Evolutionary conservation across 2,329 filamentous ascomycete species (phyloP).

Genomic region (Clonostachys chloroleuca): DNA sequence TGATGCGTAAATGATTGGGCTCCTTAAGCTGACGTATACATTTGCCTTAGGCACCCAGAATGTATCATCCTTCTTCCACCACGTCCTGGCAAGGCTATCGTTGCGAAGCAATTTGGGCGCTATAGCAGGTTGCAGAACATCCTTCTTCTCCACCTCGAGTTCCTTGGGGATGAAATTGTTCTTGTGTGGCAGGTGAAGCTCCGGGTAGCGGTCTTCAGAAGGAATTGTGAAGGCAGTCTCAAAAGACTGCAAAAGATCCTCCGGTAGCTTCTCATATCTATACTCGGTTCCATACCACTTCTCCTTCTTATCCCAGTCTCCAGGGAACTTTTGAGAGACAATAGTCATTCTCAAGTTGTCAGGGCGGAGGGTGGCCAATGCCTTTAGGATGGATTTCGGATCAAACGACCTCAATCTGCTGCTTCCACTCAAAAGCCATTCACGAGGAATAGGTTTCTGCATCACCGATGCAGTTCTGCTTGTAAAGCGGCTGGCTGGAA

Average conservation of each 20-base stretch:
- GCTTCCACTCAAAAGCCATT: conserved; percentile 81
- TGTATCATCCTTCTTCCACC: conserved; percentile 98
- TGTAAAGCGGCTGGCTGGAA: conserved; percentile 82
- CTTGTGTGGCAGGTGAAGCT: conserved; percentile 81
- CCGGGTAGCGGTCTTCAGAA: conserved; percentile 54
- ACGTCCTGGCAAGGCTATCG: conserved; percentile 74
- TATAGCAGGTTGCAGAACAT: conserved; percentile 69
- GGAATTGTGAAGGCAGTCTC: conserved; percentile 52
- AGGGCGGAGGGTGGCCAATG: conserved; percentile 69
- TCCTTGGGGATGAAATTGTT: conserved; percentile 96
- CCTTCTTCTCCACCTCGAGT: conserved; percentile 91
- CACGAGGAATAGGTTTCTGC: conserved; percentile 84
- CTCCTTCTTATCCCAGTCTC: conserved; percentile 82
- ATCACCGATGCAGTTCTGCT: conserved; percentile 81
- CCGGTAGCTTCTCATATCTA: conserved; percentile 72
- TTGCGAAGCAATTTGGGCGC: conserved; percentile 81
- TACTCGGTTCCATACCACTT: conserved; percentile 99
- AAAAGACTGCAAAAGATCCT: conserved; percentile 70
- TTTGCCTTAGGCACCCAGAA: conserved; percentile 98
- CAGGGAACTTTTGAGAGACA: conserved; percentile 78
- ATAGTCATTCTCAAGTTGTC: conserved; percentile 88
- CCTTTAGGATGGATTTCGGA: conserved; percentile 67
- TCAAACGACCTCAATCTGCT: conserved; percentile 77
- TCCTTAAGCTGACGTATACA: conserved; percentile 74
- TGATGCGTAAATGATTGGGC: conserved; percentile 73